Conservation (phyloP, 345 rosid genomes). For the Balakata baccata region DNA sequence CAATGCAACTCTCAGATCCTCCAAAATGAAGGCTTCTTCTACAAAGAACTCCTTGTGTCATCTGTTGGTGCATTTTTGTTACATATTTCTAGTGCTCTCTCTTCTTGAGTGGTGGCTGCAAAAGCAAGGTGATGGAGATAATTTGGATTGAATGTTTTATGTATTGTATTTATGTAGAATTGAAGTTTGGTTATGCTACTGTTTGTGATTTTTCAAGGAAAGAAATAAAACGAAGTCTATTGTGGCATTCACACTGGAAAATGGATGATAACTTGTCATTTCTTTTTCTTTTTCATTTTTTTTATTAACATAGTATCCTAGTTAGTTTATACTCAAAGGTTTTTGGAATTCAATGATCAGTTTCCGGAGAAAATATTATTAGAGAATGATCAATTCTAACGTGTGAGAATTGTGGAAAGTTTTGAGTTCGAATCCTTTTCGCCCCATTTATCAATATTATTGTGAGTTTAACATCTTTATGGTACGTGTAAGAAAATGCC, state of each 20-base stretch:
- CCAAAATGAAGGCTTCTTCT: background rate
- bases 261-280: too few species aligned
- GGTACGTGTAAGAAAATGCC: too few species aligned
- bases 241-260: background rate
- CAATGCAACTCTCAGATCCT: background rate
- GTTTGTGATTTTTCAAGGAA: background rate
- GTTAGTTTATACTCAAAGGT: too few species aligned
- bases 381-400: too few species aligned
- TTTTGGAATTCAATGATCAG: too few species aligned
- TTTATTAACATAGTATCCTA: too few species aligned
- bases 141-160: background rate
- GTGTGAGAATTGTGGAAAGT: too few species aligned
- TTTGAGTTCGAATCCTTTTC: too few species aligned
- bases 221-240: background rate
- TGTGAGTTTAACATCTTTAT: too few species aligned
- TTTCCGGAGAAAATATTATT: too few species aligned
- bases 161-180: slow-evolving; percentile 8
- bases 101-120: slow-evolving; percentile 11
- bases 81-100: background rate
- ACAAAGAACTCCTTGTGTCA: background rate
- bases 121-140: background rate
- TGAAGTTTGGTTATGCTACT: background rate
- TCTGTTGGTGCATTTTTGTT: background rate
- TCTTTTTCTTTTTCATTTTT: too few species aligned
- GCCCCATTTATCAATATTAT: too few species aligned